Evolutionary conservation across 345 rosid species (phyloP).

Genomic region (Luvunga scandens): DNA sequence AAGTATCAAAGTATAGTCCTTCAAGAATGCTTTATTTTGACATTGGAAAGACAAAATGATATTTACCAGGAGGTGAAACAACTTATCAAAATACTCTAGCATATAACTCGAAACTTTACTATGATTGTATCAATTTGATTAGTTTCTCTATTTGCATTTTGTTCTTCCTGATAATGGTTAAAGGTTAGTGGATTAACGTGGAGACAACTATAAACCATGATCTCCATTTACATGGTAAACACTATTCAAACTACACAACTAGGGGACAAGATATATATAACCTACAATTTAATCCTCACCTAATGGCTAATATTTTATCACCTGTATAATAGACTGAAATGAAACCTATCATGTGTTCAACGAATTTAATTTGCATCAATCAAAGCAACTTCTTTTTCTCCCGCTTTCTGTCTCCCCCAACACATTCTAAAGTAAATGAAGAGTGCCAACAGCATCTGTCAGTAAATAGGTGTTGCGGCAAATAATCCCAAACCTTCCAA

Average conservation of each 20-base stretch:
- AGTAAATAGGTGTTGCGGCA: conserved; percentile 22
- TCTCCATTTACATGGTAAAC: neutral
- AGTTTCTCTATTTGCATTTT: neutral
- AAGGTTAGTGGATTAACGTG: neutral
- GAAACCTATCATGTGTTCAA: neutral
- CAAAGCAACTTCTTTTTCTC: conserved; percentile 2
- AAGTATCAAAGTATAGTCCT: neutral
- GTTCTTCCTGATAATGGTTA: neutral
- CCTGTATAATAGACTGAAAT: neutral
- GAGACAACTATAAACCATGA: neutral
- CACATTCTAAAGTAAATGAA: conserved; percentile 11
- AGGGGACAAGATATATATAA: neutral
- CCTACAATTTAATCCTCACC: neutral
- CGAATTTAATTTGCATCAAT: neutral
- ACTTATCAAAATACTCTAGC: neutral
- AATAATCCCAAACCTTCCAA: conserved; percentile 24
- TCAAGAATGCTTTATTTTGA: neutral
- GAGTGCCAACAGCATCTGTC: conserved; percentile 16
- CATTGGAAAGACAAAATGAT: neutral
- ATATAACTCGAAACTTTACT: neutral
- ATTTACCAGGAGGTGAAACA: neutral
- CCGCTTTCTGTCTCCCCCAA: neutral
- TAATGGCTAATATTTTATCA: neutral
- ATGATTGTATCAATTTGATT: neutral
- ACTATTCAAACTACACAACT: neutral